Base-by-base conservation (phyloP, 2,329 filamentous ascomycete species). In the Sclerotinia trifoliorum region DNA sequence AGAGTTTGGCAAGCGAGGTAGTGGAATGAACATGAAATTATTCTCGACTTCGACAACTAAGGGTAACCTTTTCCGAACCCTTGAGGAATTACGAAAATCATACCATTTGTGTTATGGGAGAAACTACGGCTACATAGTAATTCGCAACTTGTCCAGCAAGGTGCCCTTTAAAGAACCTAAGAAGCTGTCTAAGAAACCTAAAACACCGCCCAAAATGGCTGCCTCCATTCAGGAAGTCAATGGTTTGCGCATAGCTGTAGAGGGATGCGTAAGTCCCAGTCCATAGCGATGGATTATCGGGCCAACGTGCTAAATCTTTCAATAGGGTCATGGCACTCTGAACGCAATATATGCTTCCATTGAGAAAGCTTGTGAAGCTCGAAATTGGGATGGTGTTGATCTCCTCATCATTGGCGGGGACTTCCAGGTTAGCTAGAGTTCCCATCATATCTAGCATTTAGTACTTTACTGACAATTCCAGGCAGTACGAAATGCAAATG, bases 351-450 rank as follows among this genome's bases (percentile, higher is more conserved):
- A 98, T 79, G 87, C 90, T 0, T 90, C 92, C 0, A 86, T 96
- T 35, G 82, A 85, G 52, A 83, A 86, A 71, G 85, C 92, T 13
- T 92, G 90, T 78, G 82, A 87, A 72, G 82, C 85, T 57, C 90
- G 91, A 74, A 85, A 85, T 32, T 97, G 94, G 94, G 83, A 90
- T 72, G 87, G 85, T 46, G 88, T 98, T 42, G 95, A 99, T 78
- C 80, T 97, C 15, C 81, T 99, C 73, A 96, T 99, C 75, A 97
- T 99, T 74, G 93, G 94, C 67, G 95, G 95, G 39, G 95, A 99
- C 78, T 99, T 99, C 73, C 93, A 97, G 83, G 90, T 90, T 80
- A 46, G 77, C 71, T 52, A 52, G 3, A 64, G 29, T 39, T 15
- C 68, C 26, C 21, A 15, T 19, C 49, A n/a, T 26, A 11, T 29